Evolutionary conservation across 2,329 filamentous ascomycete genomes (phyloP).

Genomic region (Trichoderma endophyticum): DNA sequence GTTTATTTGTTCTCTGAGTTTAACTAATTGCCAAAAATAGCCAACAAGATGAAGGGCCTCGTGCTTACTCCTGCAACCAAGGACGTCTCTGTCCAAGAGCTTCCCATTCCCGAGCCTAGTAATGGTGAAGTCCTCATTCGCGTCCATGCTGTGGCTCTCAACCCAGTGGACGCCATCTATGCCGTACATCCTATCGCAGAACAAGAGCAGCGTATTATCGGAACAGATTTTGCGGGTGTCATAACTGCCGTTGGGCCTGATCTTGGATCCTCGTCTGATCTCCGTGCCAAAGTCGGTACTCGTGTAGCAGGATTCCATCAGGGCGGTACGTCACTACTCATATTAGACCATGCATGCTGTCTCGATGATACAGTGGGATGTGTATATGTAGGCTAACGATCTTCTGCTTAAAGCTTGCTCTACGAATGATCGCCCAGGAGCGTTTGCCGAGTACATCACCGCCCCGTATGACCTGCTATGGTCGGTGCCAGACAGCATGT

Average conservation of each 20-base stretch:
- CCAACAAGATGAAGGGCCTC: slow-evolving; percentile 27
- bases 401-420: slow-evolving; percentile 31
- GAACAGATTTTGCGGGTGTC: slow-evolving; percentile 41
- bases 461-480: slow-evolving; percentile 38
- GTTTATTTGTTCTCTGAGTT: neutral
- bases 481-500: slow-evolving; percentile 32
- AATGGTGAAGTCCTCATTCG: slow-evolving; percentile 25
- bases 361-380: neutral
- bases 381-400: neutral
- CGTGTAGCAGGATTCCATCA: slow-evolving; percentile 42
- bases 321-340: slow-evolving; percentile 27
- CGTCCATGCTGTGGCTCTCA: slow-evolving; percentile 28
- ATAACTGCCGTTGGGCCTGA: slow-evolving; percentile 26
- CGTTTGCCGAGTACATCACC: slow-evolving; percentile 42
- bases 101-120: slow-evolving; percentile 21
- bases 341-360: neutral
- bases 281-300: slow-evolving; percentile 26
- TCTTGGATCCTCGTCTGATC: slow-evolving; percentile 18
- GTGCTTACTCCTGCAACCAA: slow-evolving; percentile 17
- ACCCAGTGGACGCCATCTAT: slow-evolving; percentile 34
- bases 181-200: slow-evolving; percentile 33
- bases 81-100: slow-evolving; percentile 19
- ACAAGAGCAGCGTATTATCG: slow-evolving; percentile 31
- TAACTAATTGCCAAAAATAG: neutral
- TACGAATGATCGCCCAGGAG: slow-evolving; percentile 41